Evolutionary conservation across 805 yeast genomes (phyloP).

Genomic region (Yamadazyma akitaensis): DNA sequence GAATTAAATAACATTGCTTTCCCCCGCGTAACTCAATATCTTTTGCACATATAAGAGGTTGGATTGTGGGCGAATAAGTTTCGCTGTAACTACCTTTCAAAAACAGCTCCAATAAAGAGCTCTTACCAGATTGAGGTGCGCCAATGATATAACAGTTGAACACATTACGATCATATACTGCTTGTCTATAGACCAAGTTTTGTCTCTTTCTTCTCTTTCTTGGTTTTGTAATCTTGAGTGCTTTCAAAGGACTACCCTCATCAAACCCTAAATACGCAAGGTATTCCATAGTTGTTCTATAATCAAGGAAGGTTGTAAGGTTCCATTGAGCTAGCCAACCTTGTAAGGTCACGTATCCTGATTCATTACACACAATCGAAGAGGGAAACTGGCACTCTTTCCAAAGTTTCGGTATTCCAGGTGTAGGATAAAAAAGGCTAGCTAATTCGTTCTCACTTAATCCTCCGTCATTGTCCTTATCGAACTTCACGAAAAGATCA

Average conservation of each 20-base stretch:
- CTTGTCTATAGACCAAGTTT: constrained; percentile 57
- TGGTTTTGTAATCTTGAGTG: constrained; percentile 75
- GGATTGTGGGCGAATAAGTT: constrained; percentile 74
- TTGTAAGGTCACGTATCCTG: constrained; percentile 85
- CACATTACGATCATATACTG: constrained; percentile 79
- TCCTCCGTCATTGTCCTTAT: constrained; percentile 96
- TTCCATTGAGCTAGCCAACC: constrained; percentile 99
- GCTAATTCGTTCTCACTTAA: constrained; percentile 68
- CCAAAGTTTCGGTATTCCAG: constrained; percentile 91
- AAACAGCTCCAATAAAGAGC: constrained; percentile 79
- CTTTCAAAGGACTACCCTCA: constrained; percentile 29
- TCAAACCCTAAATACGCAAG: constrained; percentile 89
- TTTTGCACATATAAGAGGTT: constrained; percentile 80
- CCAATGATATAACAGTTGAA: constrained; percentile 90
- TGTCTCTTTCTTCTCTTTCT: constrained; percentile 69
- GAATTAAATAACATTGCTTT: constrained; percentile 85
- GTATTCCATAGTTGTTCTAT: constrained; percentile 80
- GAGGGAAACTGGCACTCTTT: constrained; percentile 78
- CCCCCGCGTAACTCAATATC: constrained; percentile 94
- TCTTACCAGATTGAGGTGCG: constrained; percentile 81
- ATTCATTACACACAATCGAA: constrained; percentile 85
- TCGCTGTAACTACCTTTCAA: constrained; percentile 70
- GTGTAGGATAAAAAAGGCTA: constrained; percentile 79
- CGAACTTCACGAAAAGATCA: constrained; percentile 82
- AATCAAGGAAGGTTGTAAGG: constrained; percentile 87